phyloP scores from a whole-genome alignment of 73 alveolate genomes.

The Paramecium pentaurelia region DNA sequence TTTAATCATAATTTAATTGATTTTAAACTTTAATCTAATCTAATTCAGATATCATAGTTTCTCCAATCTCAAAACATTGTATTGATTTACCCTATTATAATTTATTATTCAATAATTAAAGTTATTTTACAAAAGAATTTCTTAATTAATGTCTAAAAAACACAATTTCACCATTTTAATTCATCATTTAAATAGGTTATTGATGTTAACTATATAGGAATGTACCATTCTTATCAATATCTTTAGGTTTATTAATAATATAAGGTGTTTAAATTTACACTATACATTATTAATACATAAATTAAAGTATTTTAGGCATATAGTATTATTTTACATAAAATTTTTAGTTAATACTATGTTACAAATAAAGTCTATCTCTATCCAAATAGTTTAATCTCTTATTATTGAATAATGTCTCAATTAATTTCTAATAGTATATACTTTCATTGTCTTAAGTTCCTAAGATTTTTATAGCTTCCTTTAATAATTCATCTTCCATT shows the following conservation, averaged over 20 bases:
- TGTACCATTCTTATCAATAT: neutral
- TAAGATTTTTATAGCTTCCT: slow-evolving; percentile 14
- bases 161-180: neutral
- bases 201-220: neutral
- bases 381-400: neutral
- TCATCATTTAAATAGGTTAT: neutral
- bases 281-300: neutral
- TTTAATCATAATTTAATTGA: neutral
- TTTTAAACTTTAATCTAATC: neutral
- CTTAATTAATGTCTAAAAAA: neutral
- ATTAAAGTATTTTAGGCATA: neutral
- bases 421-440: neutral
- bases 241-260: neutral
- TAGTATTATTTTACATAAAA: neutral
- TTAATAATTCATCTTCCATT: slow-evolving; percentile 28
- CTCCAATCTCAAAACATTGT: slow-evolving; percentile 36
- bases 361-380: neutral
- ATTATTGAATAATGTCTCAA: slow-evolving; percentile 21
- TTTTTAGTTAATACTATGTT: neutral
- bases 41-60: neutral
- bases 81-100: neutral
- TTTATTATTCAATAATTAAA: neutral
- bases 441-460: neutral
- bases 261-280: neutral
- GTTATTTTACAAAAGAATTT: neutral